Conservation (phyloP, 1,284 basidiomycete genomes). For the Lentinus polychrous region DNA sequence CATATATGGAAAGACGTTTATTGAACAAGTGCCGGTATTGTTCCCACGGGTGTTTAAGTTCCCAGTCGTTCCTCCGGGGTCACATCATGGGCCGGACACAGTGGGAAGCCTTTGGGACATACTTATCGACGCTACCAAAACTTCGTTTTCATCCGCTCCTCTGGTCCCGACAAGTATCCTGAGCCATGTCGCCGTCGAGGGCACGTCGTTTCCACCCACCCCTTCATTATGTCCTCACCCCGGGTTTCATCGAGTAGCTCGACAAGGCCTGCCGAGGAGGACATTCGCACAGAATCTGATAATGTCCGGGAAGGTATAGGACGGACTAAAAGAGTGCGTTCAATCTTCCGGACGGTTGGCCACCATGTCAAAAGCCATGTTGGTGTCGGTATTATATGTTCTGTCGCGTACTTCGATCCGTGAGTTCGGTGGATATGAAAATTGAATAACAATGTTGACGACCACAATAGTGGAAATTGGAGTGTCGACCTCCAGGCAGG, state of each 20-base stretch:
- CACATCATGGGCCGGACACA: constrained; percentile 6
- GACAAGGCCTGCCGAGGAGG: not conserved
- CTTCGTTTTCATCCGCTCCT: constrained; percentile 20
- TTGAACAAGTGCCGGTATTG: not conserved
- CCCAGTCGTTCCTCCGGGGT: constrained; percentile 12
- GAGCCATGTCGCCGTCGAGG: constrained; percentile 12
- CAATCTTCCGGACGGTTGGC: constrained; percentile 11
- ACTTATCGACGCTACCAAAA: constrained; percentile 20
- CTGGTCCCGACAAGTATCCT: constrained; percentile 22
- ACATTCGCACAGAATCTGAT: not conserved
- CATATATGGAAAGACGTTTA: not conserved
- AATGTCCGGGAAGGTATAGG: not conserved
- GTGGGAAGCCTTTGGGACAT: constrained; percentile 17
- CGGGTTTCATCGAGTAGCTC: constrained; percentile 15
- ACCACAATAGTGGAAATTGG: constrained; percentile 48
- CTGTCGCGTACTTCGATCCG: constrained; percentile 66
- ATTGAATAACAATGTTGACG: constrained; percentile 4
- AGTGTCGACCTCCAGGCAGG: constrained; percentile 70
- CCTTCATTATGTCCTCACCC: constrained; percentile 13
- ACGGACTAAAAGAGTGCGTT: not conserved
- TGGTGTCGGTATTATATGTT: constrained; percentile 49
- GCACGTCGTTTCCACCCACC: constrained; percentile 7
- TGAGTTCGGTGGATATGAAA: constrained; percentile 23
- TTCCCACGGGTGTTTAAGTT: constrained; percentile 18
- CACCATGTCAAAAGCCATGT: constrained; percentile 47